A percentile compares a stretch with the other conserved stretches of the same genome.
These are phyloP conservation scores for Mycena epipterygia DNA, from an alignment of 768 basidiomycete genomes.

Conservation along the genomic window DNA sequence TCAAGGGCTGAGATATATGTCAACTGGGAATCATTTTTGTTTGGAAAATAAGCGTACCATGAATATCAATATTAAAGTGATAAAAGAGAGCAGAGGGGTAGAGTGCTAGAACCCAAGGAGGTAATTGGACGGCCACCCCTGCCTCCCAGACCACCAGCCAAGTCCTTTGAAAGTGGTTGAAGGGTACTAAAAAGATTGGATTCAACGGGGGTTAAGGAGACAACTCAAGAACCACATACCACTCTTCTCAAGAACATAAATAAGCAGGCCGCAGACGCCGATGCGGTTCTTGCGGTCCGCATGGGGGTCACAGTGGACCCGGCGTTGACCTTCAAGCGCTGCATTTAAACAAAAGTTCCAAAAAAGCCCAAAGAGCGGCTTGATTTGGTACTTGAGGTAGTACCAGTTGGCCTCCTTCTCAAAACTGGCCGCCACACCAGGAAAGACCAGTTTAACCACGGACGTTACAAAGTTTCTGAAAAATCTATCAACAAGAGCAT, in stretches of 20 bases:
- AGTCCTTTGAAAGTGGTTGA: neutral
- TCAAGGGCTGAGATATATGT: neutral
- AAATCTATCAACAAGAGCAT: neutral
- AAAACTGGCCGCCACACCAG: slow-evolving; percentile 36
- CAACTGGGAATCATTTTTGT: neutral
- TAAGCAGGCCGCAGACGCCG: slow-evolving; percentile 44
- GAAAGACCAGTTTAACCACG: slow-evolving; percentile 33
- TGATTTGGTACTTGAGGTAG: slow-evolving; percentile 30
- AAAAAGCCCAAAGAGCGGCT: slow-evolving; percentile 41
- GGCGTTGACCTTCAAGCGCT: slow-evolving; percentile 15
- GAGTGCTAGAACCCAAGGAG: neutral
- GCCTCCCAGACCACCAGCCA: neutral
- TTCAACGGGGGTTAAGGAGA: neutral
- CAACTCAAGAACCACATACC: neutral
- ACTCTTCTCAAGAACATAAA: slow-evolving; percentile 39
- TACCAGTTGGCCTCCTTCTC: slow-evolving; percentile 29
- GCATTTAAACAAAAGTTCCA: slow-evolving; percentile 48
- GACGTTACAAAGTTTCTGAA: neutral
- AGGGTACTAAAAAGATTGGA: neutral
- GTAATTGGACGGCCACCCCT: neutral
- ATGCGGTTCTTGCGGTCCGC: slow-evolving; percentile 48
- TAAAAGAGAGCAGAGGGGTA: neutral
- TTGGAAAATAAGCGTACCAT: neutral
- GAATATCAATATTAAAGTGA: neutral
- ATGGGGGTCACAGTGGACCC: slow-evolving; percentile 43